These are phyloP conservation scores for Cucumis cinereus DNA, from an alignment of 306 rosid genomes.

Conservation along the genomic window DNA sequence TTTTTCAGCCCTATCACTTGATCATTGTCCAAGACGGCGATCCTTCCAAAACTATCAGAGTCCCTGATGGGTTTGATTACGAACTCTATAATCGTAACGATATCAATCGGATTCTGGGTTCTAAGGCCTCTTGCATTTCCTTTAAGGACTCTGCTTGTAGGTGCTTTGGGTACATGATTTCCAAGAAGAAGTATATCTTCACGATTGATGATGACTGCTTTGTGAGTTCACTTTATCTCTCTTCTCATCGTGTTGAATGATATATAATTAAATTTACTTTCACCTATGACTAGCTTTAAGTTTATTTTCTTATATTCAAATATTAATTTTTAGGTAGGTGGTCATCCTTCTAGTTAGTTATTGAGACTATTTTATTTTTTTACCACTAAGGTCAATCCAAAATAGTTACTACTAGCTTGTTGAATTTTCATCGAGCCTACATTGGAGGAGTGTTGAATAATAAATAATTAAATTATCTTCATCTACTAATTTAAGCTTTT, in stretches of 20 bases:
- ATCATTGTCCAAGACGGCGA: constrained; percentile 87
- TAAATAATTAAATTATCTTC: no score
- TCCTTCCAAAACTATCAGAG: constrained; percentile 45
- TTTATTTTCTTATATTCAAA: no score
- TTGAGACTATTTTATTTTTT: no score
- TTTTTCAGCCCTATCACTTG: constrained; percentile 53
- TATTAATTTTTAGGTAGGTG: no score
- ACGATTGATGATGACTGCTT: constrained; percentile 89
- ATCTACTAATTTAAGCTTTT: no score
- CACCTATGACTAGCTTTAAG: no score
- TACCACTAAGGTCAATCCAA: no score
- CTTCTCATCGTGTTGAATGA: not conserved
- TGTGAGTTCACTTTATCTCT: constrained; percentile 22
- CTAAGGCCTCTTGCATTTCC: constrained; percentile 62
- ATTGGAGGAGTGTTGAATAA: no score
- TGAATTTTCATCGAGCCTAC: no score
- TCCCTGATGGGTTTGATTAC: constrained; percentile 58
- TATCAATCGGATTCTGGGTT: constrained; percentile 44
- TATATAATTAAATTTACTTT: no score
- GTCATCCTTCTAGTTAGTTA: no score
- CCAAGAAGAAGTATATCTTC: constrained; percentile 76
- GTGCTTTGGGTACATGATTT: constrained; percentile 57
- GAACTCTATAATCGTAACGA: constrained; percentile 60
- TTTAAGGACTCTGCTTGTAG: constrained; percentile 85
- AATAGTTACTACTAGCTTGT: no score